Percentiles rank a stretch among this genome's conserved stretches.
These are phyloP conservation scores for Saccharomycopsis malanga DNA, from an alignment of 805 yeast genomes.

Conservation along the genomic window DNA sequence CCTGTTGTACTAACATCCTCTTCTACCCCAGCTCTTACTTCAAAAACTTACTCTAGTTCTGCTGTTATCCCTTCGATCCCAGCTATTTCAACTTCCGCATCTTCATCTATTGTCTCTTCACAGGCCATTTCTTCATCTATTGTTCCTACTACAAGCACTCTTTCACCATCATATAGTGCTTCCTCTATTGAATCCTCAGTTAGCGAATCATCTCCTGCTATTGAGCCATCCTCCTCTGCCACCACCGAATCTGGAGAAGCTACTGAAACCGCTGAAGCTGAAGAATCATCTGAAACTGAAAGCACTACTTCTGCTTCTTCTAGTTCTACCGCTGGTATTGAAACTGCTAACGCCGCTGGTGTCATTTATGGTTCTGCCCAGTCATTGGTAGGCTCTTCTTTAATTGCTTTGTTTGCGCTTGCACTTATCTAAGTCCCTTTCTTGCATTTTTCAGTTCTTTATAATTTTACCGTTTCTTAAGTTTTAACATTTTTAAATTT, in stretches of 20 bases:
- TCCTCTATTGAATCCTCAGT: not conserved
- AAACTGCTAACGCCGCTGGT: not conserved
- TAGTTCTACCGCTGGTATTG: not conserved
- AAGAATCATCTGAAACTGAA: not conserved
- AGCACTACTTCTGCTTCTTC: not conserved
- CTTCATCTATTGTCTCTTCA: no score
- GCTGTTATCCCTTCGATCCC: slow-evolving; percentile 1
- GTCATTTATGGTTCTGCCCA: not conserved
- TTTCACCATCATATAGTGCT: not conserved
- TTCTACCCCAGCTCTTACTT: slow-evolving; percentile 1
- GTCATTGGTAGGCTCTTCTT: not conserved
- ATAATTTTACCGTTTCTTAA: no score
- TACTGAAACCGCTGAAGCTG: not conserved
- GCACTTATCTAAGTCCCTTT: not conserved
- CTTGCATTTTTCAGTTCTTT: no score
- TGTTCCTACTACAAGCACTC: not conserved
- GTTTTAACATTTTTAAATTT: no score
- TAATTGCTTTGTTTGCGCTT: not conserved
- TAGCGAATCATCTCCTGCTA: not conserved
- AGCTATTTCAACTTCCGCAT: not conserved
- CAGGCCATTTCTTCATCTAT: no score
- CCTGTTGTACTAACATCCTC: not conserved
- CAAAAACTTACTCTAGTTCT: not conserved
- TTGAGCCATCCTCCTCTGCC: not conserved
- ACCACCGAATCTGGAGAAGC: not conserved